Evolutionary conservation across 1,139 yeast species (phyloP).

Genomic region (Hansenula lynferdii): DNA sequence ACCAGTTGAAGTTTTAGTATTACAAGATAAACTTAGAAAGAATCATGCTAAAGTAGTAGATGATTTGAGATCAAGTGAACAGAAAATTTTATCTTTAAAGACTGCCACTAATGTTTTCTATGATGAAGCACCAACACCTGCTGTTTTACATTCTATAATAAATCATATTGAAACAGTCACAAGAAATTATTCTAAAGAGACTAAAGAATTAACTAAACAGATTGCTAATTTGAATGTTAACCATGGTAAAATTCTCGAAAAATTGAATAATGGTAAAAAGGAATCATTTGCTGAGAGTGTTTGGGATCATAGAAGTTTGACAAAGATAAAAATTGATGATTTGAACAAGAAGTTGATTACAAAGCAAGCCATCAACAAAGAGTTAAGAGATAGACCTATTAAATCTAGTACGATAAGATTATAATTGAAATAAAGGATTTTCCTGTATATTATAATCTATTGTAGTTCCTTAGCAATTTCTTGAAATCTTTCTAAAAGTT

Average conservation of each 20-base stretch:
- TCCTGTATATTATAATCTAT: no score
- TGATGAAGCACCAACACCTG: conserved; percentile 9
- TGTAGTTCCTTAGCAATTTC: conserved; percentile 31
- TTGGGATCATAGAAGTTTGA: conserved; percentile 8
- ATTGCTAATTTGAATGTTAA: conserved; percentile 16
- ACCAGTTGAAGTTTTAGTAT: conserved; percentile 12
- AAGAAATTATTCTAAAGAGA: conserved; percentile 14
- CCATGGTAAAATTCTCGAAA: conserved; percentile 14
- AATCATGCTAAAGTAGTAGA: conserved; percentile 4
- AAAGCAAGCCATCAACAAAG: conserved; percentile 21
- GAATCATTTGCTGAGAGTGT: conserved; percentile 2
- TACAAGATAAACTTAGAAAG: conserved; percentile 15
- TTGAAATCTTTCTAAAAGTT: conserved; percentile 47
- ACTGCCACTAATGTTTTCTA: conserved; percentile 11
- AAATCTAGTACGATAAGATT: conserved; percentile 10
- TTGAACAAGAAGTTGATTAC: conserved; percentile 21
- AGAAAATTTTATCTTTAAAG: conserved; percentile 14
- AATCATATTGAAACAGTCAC: conserved; percentile 12
- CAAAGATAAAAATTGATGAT: conserved; percentile 22
- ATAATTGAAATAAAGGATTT: conserved; percentile 1
- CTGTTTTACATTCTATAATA: conserved; percentile 10
- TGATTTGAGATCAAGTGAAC: conserved; percentile 16
- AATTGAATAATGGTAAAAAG: conserved; percentile 5
- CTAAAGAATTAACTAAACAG: conserved; percentile 12
- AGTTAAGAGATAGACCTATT: conserved; percentile 18